These are phyloP conservation scores for Elaeagnus macrophylla DNA, from an alignment of 306 rosid species.

Conservation along the genomic window DNA sequence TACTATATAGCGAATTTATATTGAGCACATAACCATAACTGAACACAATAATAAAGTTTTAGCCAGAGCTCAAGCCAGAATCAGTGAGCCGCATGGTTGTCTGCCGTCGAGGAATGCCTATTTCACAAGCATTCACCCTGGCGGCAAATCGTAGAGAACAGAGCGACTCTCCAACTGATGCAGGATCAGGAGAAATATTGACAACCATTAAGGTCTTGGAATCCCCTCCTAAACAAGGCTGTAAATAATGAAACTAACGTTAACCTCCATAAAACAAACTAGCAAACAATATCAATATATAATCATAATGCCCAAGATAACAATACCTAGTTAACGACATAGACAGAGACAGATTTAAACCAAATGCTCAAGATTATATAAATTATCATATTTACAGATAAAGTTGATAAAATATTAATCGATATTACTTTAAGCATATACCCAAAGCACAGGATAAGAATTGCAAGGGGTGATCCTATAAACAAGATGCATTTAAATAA, in stretches of 20 bases:
- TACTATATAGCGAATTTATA: conserved; percentile 6
- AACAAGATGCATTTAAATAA: too few species aligned
- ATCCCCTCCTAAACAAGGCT: conserved; percentile 96
- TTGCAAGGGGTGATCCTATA: too few species aligned
- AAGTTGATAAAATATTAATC: too few species aligned
- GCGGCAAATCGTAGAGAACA: conserved; percentile 91
- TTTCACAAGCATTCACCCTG: conserved; percentile 86
- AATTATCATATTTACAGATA: too few species aligned
- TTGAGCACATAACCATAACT: conserved; percentile 11
- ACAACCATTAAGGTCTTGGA: conserved; percentile 92
- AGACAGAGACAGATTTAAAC: too few species aligned
- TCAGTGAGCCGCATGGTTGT: conserved; percentile 43
- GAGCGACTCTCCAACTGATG: conserved; percentile 73
- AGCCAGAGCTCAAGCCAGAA: conserved; percentile 58
- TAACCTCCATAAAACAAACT: background rate
- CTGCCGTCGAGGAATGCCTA: conserved; percentile 74
- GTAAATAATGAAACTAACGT: conserved; percentile 19
- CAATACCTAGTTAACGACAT: too few species aligned
- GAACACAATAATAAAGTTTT: background rate
- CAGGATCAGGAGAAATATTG: conserved; percentile 74
- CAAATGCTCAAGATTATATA: too few species aligned
- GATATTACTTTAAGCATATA: too few species aligned
- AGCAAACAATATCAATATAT: background rate
- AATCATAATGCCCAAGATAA: too few species aligned
- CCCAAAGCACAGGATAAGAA: too few species aligned